Evolutionary conservation across 208 protist species (phyloP).

Genomic region (Polymyxa betae): DNA sequence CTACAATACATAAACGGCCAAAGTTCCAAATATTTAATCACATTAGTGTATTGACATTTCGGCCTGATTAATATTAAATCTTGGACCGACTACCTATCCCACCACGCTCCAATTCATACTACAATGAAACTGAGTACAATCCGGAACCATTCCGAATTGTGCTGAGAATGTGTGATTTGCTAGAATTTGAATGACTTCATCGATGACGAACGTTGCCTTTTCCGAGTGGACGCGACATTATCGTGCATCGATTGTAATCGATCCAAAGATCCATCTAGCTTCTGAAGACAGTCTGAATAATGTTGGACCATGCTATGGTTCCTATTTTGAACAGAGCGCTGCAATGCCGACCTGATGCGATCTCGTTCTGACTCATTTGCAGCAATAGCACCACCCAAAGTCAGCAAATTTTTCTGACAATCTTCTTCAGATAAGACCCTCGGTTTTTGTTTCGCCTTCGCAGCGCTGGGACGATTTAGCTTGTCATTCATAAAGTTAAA

Average conservation of each 20-base stretch:
- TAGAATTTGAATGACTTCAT: background rate
- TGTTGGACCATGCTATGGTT: background rate
- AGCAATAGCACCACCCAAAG: background rate
- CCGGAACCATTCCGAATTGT: no score
- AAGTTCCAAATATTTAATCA: no score
- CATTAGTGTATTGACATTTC: no score
- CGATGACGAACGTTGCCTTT: background rate
- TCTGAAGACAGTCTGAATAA: background rate
- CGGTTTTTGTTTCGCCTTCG: background rate
- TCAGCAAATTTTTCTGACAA: background rate
- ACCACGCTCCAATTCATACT: no score
- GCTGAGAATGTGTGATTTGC: background rate
- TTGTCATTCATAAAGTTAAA: background rate
- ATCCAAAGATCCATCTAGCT: background rate
- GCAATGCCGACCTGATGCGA: background rate
- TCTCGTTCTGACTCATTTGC: background rate
- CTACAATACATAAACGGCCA: no score
- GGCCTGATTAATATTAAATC: no score
- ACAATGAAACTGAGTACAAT: no score
- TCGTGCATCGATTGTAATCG: background rate
- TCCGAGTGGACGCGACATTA: background rate
- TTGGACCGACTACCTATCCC: no score
- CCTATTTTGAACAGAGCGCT: background rate
- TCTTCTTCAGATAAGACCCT: background rate
- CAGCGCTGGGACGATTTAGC: background rate